Percentiles rank a stretch among this genome's conserved stretches.
Evolutionary conservation across 148 eudicot genomes (phyloP).

Genomic region (Chenopodium quinoa): DNA sequence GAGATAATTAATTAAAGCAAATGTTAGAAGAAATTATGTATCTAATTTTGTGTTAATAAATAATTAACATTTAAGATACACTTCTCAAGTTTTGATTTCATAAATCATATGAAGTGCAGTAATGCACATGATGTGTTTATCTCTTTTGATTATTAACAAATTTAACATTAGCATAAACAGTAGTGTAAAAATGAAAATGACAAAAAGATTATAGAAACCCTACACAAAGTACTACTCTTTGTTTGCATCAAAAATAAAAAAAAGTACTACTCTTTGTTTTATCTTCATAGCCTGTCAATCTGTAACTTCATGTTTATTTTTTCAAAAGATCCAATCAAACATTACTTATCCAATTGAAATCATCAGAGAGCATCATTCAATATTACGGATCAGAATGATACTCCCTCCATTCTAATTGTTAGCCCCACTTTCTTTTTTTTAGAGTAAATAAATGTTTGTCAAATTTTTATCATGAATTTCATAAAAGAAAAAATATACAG

Average conservation of each 20-base stretch:
- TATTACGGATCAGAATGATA: no score
- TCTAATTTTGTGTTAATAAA: background rate
- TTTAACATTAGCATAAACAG: background rate
- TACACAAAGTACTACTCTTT: background rate
- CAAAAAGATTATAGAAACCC: background rate
- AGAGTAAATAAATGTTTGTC: no score
- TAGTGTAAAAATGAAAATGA: background rate
- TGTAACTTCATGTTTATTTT: background rate
- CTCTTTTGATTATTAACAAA: background rate
- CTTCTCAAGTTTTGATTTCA: no score
- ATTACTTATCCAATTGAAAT: background rate
- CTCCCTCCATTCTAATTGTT: no score
- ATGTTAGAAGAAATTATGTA: background rate
- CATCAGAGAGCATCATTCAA: background rate
- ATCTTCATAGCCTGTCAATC: background rate
- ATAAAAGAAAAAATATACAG: no score
- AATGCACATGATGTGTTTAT: no score
- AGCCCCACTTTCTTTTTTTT: no score
- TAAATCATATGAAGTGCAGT: no score
- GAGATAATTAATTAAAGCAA: background rate
- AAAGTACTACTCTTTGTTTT: background rate
- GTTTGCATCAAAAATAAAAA: background rate
- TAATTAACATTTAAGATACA: background rate
- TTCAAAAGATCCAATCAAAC: background rate
- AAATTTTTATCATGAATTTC: no score